Evolutionary conservation across 2,329 filamentous ascomycete genomes (phyloP).

Genomic region (Elsinoe perseae): DNA sequence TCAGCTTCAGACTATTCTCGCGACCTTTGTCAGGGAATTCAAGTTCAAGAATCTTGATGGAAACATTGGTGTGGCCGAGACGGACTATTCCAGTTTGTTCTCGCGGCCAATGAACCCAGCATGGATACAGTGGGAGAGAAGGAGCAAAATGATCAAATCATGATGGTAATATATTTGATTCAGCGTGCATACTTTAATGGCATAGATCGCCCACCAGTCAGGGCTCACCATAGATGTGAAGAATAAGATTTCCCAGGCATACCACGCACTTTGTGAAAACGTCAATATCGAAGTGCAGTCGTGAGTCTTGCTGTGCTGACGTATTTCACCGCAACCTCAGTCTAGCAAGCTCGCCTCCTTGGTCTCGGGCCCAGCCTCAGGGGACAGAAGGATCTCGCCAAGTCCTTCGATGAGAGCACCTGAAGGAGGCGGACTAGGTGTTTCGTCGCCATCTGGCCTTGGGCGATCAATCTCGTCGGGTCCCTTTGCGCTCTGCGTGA

Average conservation of each 20-base stretch:
- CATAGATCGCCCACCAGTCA: not conserved
- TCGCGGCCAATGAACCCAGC: slow-evolving; percentile 39
- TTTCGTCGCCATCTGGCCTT: too few species aligned
- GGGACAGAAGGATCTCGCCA: not conserved
- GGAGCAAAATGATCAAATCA: slow-evolving; percentile 34
- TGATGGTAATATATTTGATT: not conserved
- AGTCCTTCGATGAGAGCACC: not conserved
- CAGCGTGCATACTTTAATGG: not conserved
- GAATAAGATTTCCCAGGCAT: too few species aligned
- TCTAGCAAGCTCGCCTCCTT: not conserved
- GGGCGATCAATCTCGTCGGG: too few species aligned
- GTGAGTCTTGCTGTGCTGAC: too few species aligned
- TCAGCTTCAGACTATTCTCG: slow-evolving; percentile 79
- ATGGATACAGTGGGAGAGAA: slow-evolving; percentile 66
- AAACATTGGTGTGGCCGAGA: slow-evolving; percentile 59
- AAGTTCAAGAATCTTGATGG: slow-evolving; percentile 71
- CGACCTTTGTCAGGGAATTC: slow-evolving; percentile 67
- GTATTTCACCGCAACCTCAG: too few species aligned
- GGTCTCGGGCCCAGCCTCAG: not conserved
- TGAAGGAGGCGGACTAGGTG: not conserved
- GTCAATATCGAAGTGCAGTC: too few species aligned
- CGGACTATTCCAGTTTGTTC: slow-evolving; percentile 55
- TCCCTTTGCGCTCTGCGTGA: too few species aligned
- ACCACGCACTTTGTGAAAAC: too few species aligned
- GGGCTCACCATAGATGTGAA: not conserved